Conservation (phyloP, 2,329 filamentous ascomycete species). For the Botrytis deweyae region DNA sequence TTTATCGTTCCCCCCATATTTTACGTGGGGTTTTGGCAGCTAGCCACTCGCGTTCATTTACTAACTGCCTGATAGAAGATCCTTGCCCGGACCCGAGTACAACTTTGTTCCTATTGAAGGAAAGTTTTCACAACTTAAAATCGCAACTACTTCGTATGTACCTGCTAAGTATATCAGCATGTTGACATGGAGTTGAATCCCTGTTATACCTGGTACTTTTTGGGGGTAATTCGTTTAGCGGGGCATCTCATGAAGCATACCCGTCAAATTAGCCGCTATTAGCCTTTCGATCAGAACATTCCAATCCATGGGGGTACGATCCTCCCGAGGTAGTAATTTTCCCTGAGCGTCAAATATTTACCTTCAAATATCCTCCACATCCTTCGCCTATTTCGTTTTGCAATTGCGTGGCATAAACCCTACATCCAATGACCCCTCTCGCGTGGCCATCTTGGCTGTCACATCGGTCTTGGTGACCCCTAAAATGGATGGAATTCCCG, state of each 20-base stretch:
- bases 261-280: constrained; percentile 12
- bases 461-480: background rate
- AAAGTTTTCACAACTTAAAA: background rate
- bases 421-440: constrained; percentile 1
- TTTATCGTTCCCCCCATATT: background rate
- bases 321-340: constrained; percentile 2
- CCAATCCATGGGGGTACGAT: background rate
- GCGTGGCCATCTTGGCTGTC: constrained; percentile 1
- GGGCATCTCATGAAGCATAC: constrained; percentile 3
- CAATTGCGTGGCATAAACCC: background rate
- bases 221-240: background rate
- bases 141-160: background rate
- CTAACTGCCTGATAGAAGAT: background rate
- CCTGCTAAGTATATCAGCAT: constrained; percentile 1
- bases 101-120: constrained; percentile 6
- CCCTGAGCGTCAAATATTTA: background rate
- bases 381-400: constrained; percentile 7
- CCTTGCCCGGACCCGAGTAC: constrained; percentile 15
- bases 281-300: constrained; percentile 1
- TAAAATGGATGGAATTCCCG: background rate
- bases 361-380: constrained; percentile 5
- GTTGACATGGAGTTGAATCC: background rate
- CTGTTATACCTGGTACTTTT: background rate
- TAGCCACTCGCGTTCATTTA: constrained; percentile 1
- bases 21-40: constrained; percentile 11